Percentiles rank a stretch among this genome's conserved stretches.
Evolutionary conservation across 257 asterid genomes (phyloP).

Genomic region (Capsicum pubescens): DNA sequence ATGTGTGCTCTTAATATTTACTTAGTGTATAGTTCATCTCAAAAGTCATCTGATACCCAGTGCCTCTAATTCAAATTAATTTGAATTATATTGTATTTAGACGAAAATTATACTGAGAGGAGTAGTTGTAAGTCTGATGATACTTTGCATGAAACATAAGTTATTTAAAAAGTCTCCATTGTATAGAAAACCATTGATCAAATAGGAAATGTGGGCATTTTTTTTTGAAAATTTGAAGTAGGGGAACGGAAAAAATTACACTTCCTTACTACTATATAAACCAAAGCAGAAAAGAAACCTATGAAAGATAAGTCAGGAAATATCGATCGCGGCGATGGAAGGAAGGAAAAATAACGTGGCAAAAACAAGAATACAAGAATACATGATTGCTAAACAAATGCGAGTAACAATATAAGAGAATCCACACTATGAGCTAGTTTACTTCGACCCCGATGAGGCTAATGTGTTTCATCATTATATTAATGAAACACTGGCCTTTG

Average conservation of each 20-base stretch:
- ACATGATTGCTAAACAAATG: slow-evolving; percentile 94
- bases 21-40: neutral
- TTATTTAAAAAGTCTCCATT: neutral
- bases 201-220: neutral
- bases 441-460: slow-evolving; percentile 92
- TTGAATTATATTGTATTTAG: neutral
- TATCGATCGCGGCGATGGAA: too few relatives aligned
- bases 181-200: neutral
- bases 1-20: slow-evolving; percentile 13
- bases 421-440: slow-evolving; percentile 88
- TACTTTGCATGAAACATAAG: neutral
- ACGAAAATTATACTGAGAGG: too few relatives aligned
- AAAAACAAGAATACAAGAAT: too few relatives aligned
- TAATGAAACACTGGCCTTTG: slow-evolving; percentile 80
- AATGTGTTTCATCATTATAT: slow-evolving; percentile 90
- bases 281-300: too few relatives aligned
- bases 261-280: too few relatives aligned
- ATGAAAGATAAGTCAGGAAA: too few relatives aligned
- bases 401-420: slow-evolving; percentile 81
- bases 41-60: neutral
- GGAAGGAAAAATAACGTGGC: too few relatives aligned
- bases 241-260: too few relatives aligned
- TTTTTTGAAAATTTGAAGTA: too few relatives aligned
- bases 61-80: slow-evolving; percentile 9
- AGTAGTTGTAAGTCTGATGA: too few relatives aligned